Conservation (phyloP, 2,329 filamentous ascomycete genomes). For the Nemania sp. region DNA sequence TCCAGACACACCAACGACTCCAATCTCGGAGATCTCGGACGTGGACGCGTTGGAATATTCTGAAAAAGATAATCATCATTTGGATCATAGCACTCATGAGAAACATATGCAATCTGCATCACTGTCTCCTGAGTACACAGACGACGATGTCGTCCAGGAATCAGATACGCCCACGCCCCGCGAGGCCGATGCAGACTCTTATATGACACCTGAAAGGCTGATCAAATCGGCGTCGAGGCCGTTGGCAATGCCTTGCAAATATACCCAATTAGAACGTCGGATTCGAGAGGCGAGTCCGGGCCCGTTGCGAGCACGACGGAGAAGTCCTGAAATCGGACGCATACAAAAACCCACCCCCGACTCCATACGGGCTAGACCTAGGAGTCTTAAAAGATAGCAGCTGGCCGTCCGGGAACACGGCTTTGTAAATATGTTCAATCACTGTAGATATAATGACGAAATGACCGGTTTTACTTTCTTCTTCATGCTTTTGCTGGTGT, state of each 20-base stretch:
- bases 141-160: slow-evolving; percentile 38
- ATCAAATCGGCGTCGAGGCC: slow-evolving; percentile 34
- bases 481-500: background rate
- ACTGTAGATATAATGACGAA: slow-evolving; percentile 29
- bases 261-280: slow-evolving; percentile 31
- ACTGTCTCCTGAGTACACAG: background rate
- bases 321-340: slow-evolving; percentile 53
- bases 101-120: slow-evolving; percentile 25
- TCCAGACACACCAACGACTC: slow-evolving; percentile 49
- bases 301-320: slow-evolving; percentile 44
- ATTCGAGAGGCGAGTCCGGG: slow-evolving; percentile 43
- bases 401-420: slow-evolving; percentile 22
- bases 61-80: slow-evolving; percentile 34
- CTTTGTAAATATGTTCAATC: slow-evolving; percentile 43
- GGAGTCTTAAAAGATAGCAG: slow-evolving; percentile 44
- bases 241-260: slow-evolving; percentile 37
- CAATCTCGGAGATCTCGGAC: slow-evolving; percentile 53
- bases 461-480: slow-evolving; percentile 15
- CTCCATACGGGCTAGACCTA: slow-evolving; percentile 46
- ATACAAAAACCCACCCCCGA: slow-evolving; percentile 54
- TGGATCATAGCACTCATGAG: slow-evolving; percentile 10
- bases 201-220: slow-evolving; percentile 12
- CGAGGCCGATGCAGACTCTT: slow-evolving; percentile 36
- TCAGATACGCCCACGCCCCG: slow-evolving; percentile 50
- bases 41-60: slow-evolving; percentile 42